Base-by-base conservation (phyloP, 306 rosid species). In the Boehmeria nivea region DNA sequence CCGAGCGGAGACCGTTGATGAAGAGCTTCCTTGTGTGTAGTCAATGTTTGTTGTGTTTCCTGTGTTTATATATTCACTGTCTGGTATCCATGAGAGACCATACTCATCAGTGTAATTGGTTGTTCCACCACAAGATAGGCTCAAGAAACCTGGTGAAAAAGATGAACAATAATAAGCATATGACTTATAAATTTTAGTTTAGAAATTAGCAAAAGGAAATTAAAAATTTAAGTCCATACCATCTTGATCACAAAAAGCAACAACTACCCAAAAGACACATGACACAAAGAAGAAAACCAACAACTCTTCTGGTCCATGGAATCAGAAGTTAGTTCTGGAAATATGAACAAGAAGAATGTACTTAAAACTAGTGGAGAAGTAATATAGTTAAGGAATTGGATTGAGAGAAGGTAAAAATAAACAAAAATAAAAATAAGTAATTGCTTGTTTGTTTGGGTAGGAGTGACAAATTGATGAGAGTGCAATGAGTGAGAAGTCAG, bases 101-200 rank as follows among this genome's bases (percentile, higher is more conserved):
- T 64, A 74, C 52, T 84, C 61, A 70, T 90, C 95, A 26, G 27
- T 67, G 73, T 78, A 80, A 56, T 73, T 76, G 24, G 65, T 64
- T 48, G 48, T 78, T 76, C 87, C 94, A 63, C 98, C 98, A 72
- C 98, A 90, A 63, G 91, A 70, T 49, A 90, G 71, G 73, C 98
- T 90, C 75, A 90, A 55, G 76, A 90, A 90, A 68, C 85, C 95
- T 87, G 95, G 65, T 15, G 23, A 33, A 73, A 60, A 31, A 10
- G 36, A 10, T 31, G 2, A 31, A 31, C 5, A 31, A 31, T 31
- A 31, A 31, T 4, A 1, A 31, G 36, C 5, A 31, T 31, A 31
- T 31, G 34, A 28, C n/a, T n/a, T n/a, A 28, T 3, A 31, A 31
- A 31, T 4, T 4, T 4, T 1, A 31, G 36, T 0, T 0, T 31